Conservation (phyloP, 1,139 yeast genomes). For the Diutina neorugosa region DNA sequence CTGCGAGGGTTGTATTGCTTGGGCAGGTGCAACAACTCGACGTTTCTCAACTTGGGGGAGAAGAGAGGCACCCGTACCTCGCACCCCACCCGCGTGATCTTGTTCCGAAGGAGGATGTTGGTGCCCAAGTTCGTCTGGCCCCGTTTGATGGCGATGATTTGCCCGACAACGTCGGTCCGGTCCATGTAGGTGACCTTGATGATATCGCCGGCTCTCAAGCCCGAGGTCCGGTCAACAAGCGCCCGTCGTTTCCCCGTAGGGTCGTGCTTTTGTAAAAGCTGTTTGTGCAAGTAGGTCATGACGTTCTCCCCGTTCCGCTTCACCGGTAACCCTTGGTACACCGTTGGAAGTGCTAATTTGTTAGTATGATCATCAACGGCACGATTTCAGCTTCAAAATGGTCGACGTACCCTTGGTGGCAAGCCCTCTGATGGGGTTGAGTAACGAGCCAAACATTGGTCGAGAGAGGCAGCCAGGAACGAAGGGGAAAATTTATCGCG, state of each 20-base stretch:
- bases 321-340: conserved; percentile 41
- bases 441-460: neutral
- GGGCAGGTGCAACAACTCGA: conserved; percentile 68
- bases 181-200: conserved; percentile 65
- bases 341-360: conserved; percentile 11
- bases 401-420: conserved; percentile 4
- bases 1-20: conserved; percentile 56
- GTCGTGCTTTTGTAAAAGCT: conserved; percentile 48
- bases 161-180: conserved; percentile 62
- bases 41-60: conserved; percentile 62
- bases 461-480: neutral
- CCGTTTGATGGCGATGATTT: conserved; percentile 64
- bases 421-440: conserved; percentile 2
- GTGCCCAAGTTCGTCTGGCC: conserved; percentile 49
- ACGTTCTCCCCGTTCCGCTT: conserved; percentile 40
- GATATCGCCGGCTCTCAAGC: conserved; percentile 73
- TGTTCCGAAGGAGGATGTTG: conserved; percentile 66
- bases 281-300: conserved; percentile 34
- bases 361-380: no score
- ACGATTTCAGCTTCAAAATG: no score
- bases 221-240: conserved; percentile 36
- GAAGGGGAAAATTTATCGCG: neutral
- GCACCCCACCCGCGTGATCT: conserved; percentile 65
- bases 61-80: conserved; percentile 70
- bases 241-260: conserved; percentile 61